phyloP scores from a whole-genome alignment of 495 filamentous ascomycete species.

The Astrocystis sublimbata region DNA sequence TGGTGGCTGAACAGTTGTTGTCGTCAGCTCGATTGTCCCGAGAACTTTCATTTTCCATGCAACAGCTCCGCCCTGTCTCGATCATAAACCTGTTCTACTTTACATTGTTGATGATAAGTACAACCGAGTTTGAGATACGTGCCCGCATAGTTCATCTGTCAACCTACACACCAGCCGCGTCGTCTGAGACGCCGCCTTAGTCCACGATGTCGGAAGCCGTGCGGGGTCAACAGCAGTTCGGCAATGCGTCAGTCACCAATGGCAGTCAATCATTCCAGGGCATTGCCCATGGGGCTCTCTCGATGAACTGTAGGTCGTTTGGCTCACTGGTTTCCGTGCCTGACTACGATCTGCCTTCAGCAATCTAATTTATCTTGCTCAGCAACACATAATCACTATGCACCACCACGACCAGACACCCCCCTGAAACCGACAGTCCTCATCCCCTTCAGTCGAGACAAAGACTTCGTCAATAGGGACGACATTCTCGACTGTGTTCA shows the following conservation, averaged over 20 bases:
- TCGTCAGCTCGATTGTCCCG: neutral
- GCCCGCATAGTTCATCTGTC: neutral
- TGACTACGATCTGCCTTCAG: neutral
- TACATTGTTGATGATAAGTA: neutral
- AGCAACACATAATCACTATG: neutral
- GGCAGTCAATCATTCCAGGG: neutral
- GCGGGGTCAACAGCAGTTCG: neutral
- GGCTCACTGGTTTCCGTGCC: neutral
- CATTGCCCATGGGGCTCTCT: neutral
- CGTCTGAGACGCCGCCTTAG: neutral
- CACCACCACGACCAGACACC: constrained; percentile 28
- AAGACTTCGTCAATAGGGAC: constrained; percentile 33
- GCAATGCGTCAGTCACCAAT: neutral
- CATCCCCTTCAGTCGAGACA: constrained; percentile 30
- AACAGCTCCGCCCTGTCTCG: neutral
- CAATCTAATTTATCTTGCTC: neutral
- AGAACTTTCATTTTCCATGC: neutral
- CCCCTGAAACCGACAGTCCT: constrained; percentile 24
- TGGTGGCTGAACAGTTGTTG: neutral
- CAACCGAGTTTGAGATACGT: neutral
- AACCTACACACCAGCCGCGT: no score
- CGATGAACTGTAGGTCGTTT: neutral
- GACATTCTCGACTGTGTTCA: neutral
- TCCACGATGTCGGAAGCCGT: neutral
- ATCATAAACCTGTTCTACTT: neutral